phyloP scores from a whole-genome alignment of 345 rosid species.

The Litchi chinensis region DNA sequence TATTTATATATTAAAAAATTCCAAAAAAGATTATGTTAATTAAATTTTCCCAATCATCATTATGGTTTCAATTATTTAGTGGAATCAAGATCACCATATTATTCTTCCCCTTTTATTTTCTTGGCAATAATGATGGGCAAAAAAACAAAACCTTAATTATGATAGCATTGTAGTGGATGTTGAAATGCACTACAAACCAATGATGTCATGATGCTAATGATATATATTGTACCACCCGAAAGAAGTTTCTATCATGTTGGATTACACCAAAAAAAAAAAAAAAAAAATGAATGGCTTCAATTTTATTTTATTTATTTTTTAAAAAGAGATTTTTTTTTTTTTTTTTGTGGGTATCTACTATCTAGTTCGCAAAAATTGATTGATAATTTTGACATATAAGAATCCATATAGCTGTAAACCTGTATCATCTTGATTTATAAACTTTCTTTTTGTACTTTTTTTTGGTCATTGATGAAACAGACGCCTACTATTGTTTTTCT shows the following conservation, averaged over 20 bases:
- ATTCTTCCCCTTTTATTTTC: background rate
- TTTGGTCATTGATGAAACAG: background rate
- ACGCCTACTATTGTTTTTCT: background rate
- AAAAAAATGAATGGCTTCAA: too few species aligned
- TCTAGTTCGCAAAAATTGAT: too few species aligned
- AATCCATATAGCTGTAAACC: background rate
- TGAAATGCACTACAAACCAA: background rate
- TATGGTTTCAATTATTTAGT: background rate
- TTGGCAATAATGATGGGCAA: background rate
- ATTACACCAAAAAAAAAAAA: too few species aligned
- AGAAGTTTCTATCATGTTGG: too few species aligned
- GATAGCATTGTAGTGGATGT: background rate
- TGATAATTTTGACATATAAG: background rate
- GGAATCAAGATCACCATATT: slow-evolving; percentile 3
- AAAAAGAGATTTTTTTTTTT: too few species aligned
- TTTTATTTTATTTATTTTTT: too few species aligned
- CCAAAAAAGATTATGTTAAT: too few species aligned
- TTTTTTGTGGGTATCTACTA: too few species aligned
- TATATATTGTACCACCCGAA: too few species aligned
- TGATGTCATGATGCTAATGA: slow-evolving; percentile 1
- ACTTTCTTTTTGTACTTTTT: background rate
- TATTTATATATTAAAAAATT: too few species aligned
- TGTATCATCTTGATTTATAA: background rate
- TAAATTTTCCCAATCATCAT: background rate
- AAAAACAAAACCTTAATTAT: slow-evolving; percentile 4